Evolutionary conservation across 306 rosid genomes (phyloP).

Genomic region (Quercus alba): DNA sequence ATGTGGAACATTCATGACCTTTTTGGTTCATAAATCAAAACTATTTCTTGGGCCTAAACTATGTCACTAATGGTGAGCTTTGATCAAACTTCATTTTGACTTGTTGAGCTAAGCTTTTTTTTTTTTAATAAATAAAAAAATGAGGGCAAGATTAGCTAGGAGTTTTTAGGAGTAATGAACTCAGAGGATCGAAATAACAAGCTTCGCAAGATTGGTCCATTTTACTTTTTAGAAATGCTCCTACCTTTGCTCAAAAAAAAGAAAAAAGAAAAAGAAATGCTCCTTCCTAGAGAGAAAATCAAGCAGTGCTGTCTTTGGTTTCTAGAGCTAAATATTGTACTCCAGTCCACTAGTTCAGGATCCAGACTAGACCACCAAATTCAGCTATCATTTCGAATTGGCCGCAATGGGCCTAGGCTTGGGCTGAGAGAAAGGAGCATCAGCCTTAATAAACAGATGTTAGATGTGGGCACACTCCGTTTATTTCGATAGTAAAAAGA

Average conservation of each 20-base stretch:
- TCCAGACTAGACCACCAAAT: not conserved
- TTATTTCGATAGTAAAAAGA: too few species aligned
- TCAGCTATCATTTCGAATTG: not conserved
- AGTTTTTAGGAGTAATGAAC: not conserved
- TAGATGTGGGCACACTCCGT: too few species aligned
- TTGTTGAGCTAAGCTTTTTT: not conserved
- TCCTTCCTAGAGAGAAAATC: not conserved
- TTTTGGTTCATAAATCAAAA: not conserved
- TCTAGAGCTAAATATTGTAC: not conserved
- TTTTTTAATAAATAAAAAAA: too few species aligned
- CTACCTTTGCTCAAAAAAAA: too few species aligned
- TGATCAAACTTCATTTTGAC: not conserved
- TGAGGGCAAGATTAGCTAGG: too few species aligned
- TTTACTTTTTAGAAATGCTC: too few species aligned
- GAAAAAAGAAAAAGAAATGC: too few species aligned
- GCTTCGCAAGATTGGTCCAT: too few species aligned
- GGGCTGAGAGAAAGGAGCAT: not conserved
- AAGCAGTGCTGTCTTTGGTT: not conserved
- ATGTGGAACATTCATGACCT: not conserved
- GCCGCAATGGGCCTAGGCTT: not conserved
- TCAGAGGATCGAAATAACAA: not conserved
- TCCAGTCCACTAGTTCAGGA: not conserved
- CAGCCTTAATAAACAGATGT: too few species aligned
- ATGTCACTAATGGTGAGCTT: not conserved
- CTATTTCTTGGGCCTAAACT: not conserved